Evolutionary conservation across 208 protist species (phyloP).

Genomic region (Porcisia deanei): DNA sequence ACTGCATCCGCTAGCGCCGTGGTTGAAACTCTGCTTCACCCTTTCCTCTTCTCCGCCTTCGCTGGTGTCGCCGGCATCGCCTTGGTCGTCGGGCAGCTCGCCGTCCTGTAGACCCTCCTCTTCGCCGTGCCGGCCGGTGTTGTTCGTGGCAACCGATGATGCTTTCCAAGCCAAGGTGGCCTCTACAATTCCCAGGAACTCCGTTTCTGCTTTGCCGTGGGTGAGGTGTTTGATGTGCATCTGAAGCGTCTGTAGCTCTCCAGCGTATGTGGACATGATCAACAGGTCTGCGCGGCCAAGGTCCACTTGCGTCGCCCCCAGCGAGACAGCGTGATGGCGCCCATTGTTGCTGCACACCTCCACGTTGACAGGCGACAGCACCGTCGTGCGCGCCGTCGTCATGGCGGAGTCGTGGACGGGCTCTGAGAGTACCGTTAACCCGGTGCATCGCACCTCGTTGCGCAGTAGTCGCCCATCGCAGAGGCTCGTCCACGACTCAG

Average conservation of each 20-base stretch:
- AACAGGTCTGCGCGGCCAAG: constrained; percentile 41
- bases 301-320: constrained; percentile 38
- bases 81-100: background rate
- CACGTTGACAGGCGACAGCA: constrained; percentile 43
- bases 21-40: background rate
- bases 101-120: constrained; percentile 1
- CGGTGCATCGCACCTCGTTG: constrained; percentile 29
- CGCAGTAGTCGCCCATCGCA: constrained; percentile 18
- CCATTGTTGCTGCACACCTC: constrained; percentile 34
- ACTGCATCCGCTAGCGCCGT: background rate
- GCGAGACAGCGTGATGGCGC: constrained; percentile 42
- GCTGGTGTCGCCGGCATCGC: background rate
- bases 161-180: constrained; percentile 38
- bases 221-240: constrained; percentile 29
- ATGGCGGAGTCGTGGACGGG: constrained; percentile 29
- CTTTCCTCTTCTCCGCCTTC: background rate
- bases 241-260: constrained; percentile 28
- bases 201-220: constrained; percentile 36
- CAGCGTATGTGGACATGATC: constrained; percentile 31
- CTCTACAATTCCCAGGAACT: constrained; percentile 34
- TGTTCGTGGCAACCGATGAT: constrained; percentile 10
- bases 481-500: constrained; percentile 17
- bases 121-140: background rate
- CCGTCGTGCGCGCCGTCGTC: constrained; percentile 42
- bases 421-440: constrained; percentile 29